Base-by-base conservation (phyloP, 148 eudicot genomes). In the Silene latifolia region DNA sequence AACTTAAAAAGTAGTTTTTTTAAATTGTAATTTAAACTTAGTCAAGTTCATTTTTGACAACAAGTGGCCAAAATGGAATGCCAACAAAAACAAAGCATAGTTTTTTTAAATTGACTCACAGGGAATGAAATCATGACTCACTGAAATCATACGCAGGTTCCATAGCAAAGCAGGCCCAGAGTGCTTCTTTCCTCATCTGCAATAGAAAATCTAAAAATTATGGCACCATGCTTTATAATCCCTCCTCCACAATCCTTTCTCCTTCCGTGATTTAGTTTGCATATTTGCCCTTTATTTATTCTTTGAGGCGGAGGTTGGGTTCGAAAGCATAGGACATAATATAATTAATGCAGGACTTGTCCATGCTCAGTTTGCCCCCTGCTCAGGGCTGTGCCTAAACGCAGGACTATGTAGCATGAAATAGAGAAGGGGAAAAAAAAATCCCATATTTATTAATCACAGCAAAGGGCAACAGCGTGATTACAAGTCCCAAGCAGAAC, bases 121-220 rank as follows among this genome's bases (percentile, higher is more conserved):
- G n/a, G n/a, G n/a, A n/a, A n/a, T n/a, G n/a, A n/a, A n/a, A n/a
- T n/a, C n/a, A n/a, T n/a, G n/a, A 81, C 93, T 82, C 24, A 94
- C 97, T 84, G 99, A 72, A 76, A 85, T 95, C 97, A 95, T 27
- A 89, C 71, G 67, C 63, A 70, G 99, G 99, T 64, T 70, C 94
- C 97, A 92, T 85, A 19, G 99, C 99, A 75, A 92, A 92, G 87
- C 96, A 92, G 21, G 99, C 99, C 96, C 96, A 92, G 53, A 95
- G 92, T 75, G 99, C 99, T 87, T 95, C 99, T 89, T 95, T 95
- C 82, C 99, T 86, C 86, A 92, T 90, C 99, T 94, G 79, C 86
- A 78, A 1, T 4, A 59, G 8, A 58, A 72, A 72, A 5, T 23
- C 4, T 63, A 56, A 47, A 10, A 21, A n/a, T 44, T 69, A 72